Conservation (phyloP, 768 basidiomycete genomes). For the Rhizopogon vulgaris region DNA sequence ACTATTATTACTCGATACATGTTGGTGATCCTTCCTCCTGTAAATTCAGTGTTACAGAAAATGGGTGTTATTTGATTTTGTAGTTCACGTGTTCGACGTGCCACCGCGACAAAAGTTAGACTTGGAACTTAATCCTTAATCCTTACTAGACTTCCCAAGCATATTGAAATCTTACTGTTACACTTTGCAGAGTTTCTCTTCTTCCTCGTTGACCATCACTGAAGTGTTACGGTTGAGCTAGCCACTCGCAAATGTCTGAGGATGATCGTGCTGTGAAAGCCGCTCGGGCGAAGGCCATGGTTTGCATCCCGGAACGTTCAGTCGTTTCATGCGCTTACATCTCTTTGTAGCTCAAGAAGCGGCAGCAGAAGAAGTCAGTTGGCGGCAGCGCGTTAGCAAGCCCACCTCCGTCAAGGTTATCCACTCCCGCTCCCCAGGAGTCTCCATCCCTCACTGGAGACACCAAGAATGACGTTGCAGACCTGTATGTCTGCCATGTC, state of each 20-base stretch:
- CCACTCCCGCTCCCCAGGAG: slow-evolving; percentile 48
- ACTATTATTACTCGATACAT: no score
- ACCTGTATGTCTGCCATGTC: slow-evolving; percentile 50
- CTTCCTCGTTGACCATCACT: not conserved
- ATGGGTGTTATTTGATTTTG: no score
- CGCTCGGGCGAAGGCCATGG: slow-evolving; percentile 80
- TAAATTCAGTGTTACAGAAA: no score
- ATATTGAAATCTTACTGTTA: no score
- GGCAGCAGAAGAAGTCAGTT: slow-evolving; percentile 64
- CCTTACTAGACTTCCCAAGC: no score
- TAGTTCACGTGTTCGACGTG: not conserved
- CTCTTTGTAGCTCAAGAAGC: slow-evolving; percentile 64
- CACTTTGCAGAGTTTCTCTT: no score
- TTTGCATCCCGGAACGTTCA: slow-evolving; percentile 27
- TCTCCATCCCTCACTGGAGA: slow-evolving; percentile 28
- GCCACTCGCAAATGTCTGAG: slow-evolving; percentile 42
- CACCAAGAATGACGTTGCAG: slow-evolving; percentile 47
- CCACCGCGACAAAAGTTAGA: not conserved
- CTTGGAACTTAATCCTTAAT: no score
- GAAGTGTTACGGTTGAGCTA: slow-evolving; percentile 1
- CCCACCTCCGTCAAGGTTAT: slow-evolving; percentile 42
- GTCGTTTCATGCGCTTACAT: slow-evolving; percentile 1
- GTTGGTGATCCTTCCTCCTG: no score
- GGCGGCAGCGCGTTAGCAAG: slow-evolving; percentile 33
- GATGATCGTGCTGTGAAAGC: slow-evolving; percentile 76